These are phyloP conservation scores for Ilyonectria sp. DNA, from an alignment of 2,329 filamentous ascomycete species.

Conservation along the genomic window DNA sequence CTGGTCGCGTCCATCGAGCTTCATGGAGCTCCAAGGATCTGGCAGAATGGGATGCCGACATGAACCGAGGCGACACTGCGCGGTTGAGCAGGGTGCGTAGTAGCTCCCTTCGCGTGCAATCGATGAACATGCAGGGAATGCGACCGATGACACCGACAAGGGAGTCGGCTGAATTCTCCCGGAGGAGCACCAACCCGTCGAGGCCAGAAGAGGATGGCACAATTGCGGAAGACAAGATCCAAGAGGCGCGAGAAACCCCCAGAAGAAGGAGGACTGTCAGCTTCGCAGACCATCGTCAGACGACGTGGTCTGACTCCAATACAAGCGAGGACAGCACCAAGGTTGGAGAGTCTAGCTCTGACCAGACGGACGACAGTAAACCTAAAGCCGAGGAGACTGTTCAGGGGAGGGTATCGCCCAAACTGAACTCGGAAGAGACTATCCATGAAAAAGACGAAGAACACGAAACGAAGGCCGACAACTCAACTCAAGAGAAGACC, in stretches of 20 bases:
- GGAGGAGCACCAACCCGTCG: slow-evolving; percentile 26
- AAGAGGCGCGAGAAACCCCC: slow-evolving; percentile 35
- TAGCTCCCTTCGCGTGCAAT: slow-evolving; percentile 51
- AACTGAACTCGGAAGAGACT: slow-evolving; percentile 16
- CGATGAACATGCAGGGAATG: slow-evolving; percentile 39
- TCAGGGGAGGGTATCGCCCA: neutral
- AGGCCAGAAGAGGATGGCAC: slow-evolving; percentile 35
- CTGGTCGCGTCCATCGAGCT: slow-evolving; percentile 63
- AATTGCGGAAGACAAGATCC: slow-evolving; percentile 35
- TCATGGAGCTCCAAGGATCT: slow-evolving; percentile 70
- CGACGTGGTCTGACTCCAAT: slow-evolving; percentile 36
- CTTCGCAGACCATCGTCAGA: slow-evolving; percentile 42
- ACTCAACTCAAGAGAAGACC: neutral
- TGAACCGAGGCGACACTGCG: slow-evolving; percentile 50
- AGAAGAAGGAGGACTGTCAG: slow-evolving; percentile 43
- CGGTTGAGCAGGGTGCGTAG: slow-evolving; percentile 50
- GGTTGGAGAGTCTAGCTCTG: neutral
- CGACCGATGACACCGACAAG: slow-evolving; percentile 52
- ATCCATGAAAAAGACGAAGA: slow-evolving; percentile 37
- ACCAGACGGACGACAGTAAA: slow-evolving; percentile 8
- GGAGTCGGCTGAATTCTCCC: slow-evolving; percentile 48
- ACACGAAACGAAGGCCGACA: slow-evolving; percentile 16
- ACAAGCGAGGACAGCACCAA: slow-evolving; percentile 29
- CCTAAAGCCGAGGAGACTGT: neutral
- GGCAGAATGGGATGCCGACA: slow-evolving; percentile 58